These are phyloP conservation scores for Cryptococcus sp. DNA, from an alignment of 1,284 basidiomycete species.

Conservation along the genomic window DNA sequence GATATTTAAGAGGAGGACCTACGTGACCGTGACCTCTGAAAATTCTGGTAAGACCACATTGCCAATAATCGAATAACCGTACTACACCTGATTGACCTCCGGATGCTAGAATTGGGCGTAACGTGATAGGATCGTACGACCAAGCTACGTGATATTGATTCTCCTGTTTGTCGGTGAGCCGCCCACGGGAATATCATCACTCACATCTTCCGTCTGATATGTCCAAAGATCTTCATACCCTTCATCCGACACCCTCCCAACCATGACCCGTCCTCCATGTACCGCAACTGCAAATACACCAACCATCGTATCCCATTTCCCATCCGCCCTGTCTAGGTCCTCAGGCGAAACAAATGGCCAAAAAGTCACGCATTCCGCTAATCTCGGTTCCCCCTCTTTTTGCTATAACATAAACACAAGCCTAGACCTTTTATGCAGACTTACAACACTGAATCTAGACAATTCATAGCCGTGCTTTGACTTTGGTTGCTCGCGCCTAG, in stretches of 20 bases:
- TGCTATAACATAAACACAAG: too few species aligned
- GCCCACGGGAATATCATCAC: background rate
- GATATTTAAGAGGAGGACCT: conserved; percentile 4
- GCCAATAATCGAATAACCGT: conserved; percentile 23
- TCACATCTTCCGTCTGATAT: background rate
- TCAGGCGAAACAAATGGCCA: background rate
- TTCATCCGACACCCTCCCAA: background rate
- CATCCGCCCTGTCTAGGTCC: background rate
- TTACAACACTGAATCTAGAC: too few species aligned
- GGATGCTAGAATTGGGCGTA: conserved; percentile 27
- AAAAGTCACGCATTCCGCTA: background rate
- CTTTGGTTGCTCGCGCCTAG: too few species aligned
- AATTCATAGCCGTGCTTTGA: too few species aligned
- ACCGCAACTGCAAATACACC: background rate
- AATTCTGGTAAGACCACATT: conserved; percentile 6
- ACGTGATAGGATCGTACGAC: conserved; percentile 27
- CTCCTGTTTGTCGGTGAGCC: conserved; percentile 4
- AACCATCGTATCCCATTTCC: background rate
- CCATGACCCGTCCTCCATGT: background rate
- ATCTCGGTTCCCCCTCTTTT: too few species aligned
- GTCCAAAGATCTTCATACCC: background rate
- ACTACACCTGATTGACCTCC: conserved; percentile 20
- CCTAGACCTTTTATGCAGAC: too few species aligned
- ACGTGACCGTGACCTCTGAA: conserved; percentile 36
- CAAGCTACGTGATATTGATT: conserved; percentile 23